Evolutionary conservation across 352 stramenopile species (phyloP), one percentile per base, ranked within the genome.

Genomic region (Phytophthora pseudosyringae): DNA sequence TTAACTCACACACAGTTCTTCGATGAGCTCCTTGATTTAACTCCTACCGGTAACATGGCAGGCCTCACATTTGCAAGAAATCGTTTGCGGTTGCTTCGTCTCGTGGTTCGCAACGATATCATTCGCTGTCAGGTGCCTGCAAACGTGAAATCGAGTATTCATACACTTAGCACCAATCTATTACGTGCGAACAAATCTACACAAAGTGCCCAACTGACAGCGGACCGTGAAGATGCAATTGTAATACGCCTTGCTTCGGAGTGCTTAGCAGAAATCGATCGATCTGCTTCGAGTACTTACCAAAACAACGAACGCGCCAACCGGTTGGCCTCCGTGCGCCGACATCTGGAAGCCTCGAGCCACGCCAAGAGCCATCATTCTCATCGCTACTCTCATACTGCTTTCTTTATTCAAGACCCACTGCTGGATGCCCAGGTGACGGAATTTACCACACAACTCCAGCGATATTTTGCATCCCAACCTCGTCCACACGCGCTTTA

Each of bases 401-500:
- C 76, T 11, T 21, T 78, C 15, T 86, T 79, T 41, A 59, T 63
- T 16, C 52, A 49, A 35, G 66, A 72, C 13, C 48, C 66, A 8
- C 25, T 80, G n/a, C 57, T 64, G 21, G 10, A 32, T 7, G 32
- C 41, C 0, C 59, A 87, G 15, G 16, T n/a, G 15, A 13, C 47
- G 11, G 18, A 31, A 5, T 57, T 60, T 33, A 18, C 35, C 4
- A 7, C 21, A 2, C 72, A 73, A 16, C 52, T 76, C 9, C 41
- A 54, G 28, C 39, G 18, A 26, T 90, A 90, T 43, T 87, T 84
- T 47, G 46, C 47, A 13, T 40, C 51, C 0, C 59, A 75, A 4
- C 50, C 66, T 31, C 76, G 78, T 12, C 81, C 81, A n/a, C 53
- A 29, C 1, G 68, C 65, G 3, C 49, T 88, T 13, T 90, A 90